Evolutionary conservation across 768 basidiomycete species (phyloP), one percentile per base, ranked within the genome.

Genomic region (Panus rudis): DNA sequence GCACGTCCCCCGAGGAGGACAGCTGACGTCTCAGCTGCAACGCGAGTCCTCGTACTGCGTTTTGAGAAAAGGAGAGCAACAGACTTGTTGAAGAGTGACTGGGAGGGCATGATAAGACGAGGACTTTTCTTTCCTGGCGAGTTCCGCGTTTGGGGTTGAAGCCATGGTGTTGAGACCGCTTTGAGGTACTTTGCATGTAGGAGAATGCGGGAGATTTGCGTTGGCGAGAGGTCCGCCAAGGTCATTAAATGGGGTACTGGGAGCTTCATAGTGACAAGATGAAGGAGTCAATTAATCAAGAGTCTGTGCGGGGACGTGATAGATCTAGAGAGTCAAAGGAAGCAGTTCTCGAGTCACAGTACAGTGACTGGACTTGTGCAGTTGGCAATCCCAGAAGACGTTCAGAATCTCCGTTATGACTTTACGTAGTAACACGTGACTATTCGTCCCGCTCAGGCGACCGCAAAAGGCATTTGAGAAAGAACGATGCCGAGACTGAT

Each of bases 31-130:
- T 99, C 94, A 6, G 85, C 83, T 2, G 91, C 75, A 6, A 98
- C 63, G 11, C 96, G 78, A 0, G 96, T 99, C 33, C 94, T 78
- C 0, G 94, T 97, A 56, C 86, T 90, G 27, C 94, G 80, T 59
- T 99, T 99, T 2, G 82, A 83, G 63, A 99, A 98, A 28, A 98
- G 62, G 42, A 98, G 66, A 0, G 93, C 93, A 47, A 98, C 74
- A 0, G 87, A 79, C 63, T 93, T 92, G 58, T 77, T 79, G 57
- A 80, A 81, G 4, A 91, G 71, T 2, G 84, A 82, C 61, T 84
- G 85, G 0, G 83, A 76, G 2, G 85, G 84, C 54, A 84, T 68
- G 6, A 72, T 75, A 37, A 81, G 58, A 23, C 59, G 42, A 6
- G 50, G 46, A 10, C 42, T 58, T 58, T 46, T 60, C 39, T 55